phyloP scores from a whole-genome alignment of 1,284 basidiomycete genomes.

The Tremellales sp. region DNA sequence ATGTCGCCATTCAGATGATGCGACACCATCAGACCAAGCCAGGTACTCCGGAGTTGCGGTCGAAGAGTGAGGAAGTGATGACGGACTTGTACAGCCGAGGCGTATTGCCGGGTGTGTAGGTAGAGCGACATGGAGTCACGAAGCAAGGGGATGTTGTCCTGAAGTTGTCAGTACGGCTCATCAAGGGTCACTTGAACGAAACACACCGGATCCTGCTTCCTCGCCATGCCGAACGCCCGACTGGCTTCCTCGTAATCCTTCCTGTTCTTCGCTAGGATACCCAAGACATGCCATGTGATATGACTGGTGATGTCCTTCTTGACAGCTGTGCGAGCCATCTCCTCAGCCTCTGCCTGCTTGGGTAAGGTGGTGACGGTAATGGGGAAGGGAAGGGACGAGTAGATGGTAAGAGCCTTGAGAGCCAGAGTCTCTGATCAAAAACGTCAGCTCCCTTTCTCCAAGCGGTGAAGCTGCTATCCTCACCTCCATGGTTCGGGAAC shows the following conservation, averaged over 20 bases:
- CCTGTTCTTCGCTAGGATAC: conserved; percentile 72
- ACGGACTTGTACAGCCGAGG: conserved; percentile 75
- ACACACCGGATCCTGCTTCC: conserved; percentile 81
- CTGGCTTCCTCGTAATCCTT: conserved; percentile 55
- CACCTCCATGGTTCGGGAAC: conserved; percentile 91
- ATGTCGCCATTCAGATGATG: conserved; percentile 78
- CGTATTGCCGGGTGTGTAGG: conserved; percentile 82
- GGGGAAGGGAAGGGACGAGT: conserved; percentile 46
- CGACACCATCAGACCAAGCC: conserved; percentile 84
- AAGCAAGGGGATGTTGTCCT: conserved; percentile 93
- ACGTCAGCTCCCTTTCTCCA: not conserved
- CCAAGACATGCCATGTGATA: conserved; percentile 98
- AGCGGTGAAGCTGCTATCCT: conserved; percentile 17
- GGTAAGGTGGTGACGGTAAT: conserved; percentile 54
- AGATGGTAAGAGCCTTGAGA: conserved; percentile 86
- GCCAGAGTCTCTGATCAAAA: conserved; percentile 78
- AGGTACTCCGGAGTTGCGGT: conserved; percentile 80
- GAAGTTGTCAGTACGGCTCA: not conserved
- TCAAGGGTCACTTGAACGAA: conserved; percentile 5
- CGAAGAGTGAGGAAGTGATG: conserved; percentile 74
- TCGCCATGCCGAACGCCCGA: conserved; percentile 59
- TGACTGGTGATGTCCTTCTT: conserved; percentile 85
- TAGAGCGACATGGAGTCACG: conserved; percentile 87
- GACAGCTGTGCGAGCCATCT: conserved; percentile 81
- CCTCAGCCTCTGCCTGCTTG: conserved; percentile 69